Evolutionary conservation across 768 basidiomycete genomes (phyloP), one percentile per base, ranked within the genome.

Genomic region (Tephrocybe sp.): DNA sequence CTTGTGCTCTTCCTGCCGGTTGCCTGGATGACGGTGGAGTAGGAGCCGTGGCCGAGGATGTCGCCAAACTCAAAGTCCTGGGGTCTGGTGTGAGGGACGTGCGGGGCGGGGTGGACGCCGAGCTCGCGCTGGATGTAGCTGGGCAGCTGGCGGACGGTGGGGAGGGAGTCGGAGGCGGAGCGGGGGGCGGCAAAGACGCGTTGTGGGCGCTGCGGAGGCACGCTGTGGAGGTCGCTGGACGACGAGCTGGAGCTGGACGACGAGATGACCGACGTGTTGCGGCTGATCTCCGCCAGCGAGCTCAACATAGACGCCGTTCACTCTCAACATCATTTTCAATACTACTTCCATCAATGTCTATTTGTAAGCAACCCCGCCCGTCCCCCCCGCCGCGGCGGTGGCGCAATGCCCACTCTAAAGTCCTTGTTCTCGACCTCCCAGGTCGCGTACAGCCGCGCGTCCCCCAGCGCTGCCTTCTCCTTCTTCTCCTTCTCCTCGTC

Each of bases 1-100:
- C 85, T 79, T 17, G 82, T 77, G 14, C 84, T 33, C 73, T 77
- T 39, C 76, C 85, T 25, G 73, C 72, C 66, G 79, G 77, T 30
- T 85, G 87, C 88, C 87, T 60, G 34, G 44, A 54, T 45, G 48
- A 54, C 90, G 6, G 85, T 87, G 18, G 88, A 90, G 64, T 90
- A 93, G 9, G 88, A 88, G 17, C 90, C 90, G 63, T 90, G 87
- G 17, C 90, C 90, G 2, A 92, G 74, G n/a, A 81, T 77, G 26
- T 81, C 74, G 3, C 85, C 84, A 59, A 91, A 87, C 50, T 81
- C 77, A 62, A 90, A 90, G 67, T 91, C 88, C 41, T 82, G 78
- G 0, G 78, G 73, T 1, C 75, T 72, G 41, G 75, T 80, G 40
- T 73, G 45, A 32, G 25, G 30, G 14, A 18, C 9, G 33, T 25